A percentile compares a stretch with the other conserved stretches of the same genome.
phyloP scores from a whole-genome alignment of 2,329 filamentous ascomycete genomes.

The Hypoxylon sp. region DNA sequence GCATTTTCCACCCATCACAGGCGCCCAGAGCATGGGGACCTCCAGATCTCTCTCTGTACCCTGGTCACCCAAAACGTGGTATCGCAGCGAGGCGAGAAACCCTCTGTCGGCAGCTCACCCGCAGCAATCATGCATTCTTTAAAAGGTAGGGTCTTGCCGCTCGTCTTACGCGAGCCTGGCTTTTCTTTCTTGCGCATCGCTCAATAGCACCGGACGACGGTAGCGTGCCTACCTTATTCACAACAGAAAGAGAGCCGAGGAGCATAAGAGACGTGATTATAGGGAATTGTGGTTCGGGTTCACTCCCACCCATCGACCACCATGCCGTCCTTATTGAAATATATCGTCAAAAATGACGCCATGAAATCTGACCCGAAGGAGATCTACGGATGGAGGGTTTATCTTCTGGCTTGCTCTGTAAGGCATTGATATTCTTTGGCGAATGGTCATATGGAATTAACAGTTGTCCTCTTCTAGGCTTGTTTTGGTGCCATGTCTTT shows the following conservation, averaged over 20 bases:
- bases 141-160: constrained; percentile 38
- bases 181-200: constrained; percentile 29
- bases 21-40: constrained; percentile 14
- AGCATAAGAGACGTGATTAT: constrained; percentile 13
- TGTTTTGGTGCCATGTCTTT: constrained; percentile 70
- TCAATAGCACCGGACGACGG: constrained; percentile 22
- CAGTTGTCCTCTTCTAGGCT: constrained; percentile 48
- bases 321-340: constrained; percentile 55
- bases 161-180: constrained; percentile 25
- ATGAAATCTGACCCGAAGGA: constrained; percentile 76
- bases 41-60: constrained; percentile 35
- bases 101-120: constrained; percentile 34
- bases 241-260: constrained; percentile 14
- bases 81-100: constrained; percentile 39
- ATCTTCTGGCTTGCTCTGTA: constrained; percentile 72
- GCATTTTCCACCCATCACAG: constrained; percentile 45
- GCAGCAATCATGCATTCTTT: constrained; percentile 33
- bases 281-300: constrained; percentile 28
- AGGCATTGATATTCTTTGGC: constrained; percentile 36
- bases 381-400: constrained; percentile 80
- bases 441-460: constrained; percentile 10
- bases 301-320: constrained; percentile 34
- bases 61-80: constrained; percentile 36
- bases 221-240: constrained; percentile 9
- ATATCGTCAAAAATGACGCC: constrained; percentile 70